Percentiles rank a stretch among this genome's conserved stretches.
These are phyloP conservation scores for Candida fluviatilis DNA, from an alignment of 805 yeast genomes.

Conservation along the genomic window DNA sequence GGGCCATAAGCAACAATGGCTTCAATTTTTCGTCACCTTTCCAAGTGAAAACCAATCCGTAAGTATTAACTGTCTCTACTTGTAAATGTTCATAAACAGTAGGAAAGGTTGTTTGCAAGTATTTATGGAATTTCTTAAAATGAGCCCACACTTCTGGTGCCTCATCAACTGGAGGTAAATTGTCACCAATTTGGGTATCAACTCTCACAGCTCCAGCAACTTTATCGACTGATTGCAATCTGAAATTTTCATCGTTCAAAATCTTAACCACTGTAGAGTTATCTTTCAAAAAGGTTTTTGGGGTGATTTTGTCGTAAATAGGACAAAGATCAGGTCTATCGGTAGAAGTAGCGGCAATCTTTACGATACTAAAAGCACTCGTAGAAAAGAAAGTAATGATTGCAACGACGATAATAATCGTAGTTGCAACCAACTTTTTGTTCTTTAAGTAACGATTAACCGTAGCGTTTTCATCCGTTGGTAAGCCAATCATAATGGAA, in stretches of 20 bases:
- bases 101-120: slow-evolving; percentile 53
- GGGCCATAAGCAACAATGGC: slow-evolving; percentile 69
- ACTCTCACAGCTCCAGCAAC: slow-evolving; percentile 58
- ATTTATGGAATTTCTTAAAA: slow-evolving; percentile 44
- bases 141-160: slow-evolving; percentile 49
- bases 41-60: slow-evolving; percentile 63
- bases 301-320: slow-evolving; percentile 17
- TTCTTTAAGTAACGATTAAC: slow-evolving; percentile 1
- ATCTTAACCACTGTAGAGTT: slow-evolving; percentile 28
- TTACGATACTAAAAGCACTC: slow-evolving; percentile 12
- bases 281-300: slow-evolving; percentile 25
- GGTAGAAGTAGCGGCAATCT: slow-evolving; percentile 12
- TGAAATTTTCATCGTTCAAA: slow-evolving; percentile 20
- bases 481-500: slow-evolving; percentile 12
- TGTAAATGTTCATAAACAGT: slow-evolving; percentile 42
- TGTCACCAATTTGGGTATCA: slow-evolving; percentile 62
- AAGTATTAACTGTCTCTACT: slow-evolving; percentile 55
- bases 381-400: slow-evolving; percentile 14
- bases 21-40: slow-evolving; percentile 53
- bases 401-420: slow-evolving; percentile 2
- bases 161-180: slow-evolving; percentile 44
- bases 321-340: slow-evolving; percentile 19
- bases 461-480: slow-evolving; percentile 8
- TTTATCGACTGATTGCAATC: slow-evolving; percentile 35
- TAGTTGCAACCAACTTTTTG: slow-evolving; percentile 3